Conservation (phyloP, 1,284 basidiomycete species). For the Boletus mariae region DNA sequence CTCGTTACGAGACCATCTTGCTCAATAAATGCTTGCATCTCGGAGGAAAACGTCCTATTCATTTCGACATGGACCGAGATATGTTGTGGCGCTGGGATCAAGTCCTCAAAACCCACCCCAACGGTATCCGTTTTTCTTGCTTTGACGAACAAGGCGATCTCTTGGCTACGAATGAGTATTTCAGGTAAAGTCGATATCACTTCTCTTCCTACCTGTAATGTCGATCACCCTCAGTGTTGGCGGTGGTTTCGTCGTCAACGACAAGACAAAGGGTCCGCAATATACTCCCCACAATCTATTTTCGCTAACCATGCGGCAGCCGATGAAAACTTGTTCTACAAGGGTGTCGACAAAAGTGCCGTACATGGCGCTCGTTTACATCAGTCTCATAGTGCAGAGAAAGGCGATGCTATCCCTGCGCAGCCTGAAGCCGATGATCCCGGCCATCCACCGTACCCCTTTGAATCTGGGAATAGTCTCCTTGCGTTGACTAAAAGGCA, state of each 20-base stretch:
- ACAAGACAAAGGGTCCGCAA: conserved; percentile 69
- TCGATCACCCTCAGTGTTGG: conserved; percentile 57
- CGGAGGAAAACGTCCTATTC: conserved; percentile 70
- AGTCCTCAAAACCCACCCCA: conserved; percentile 78
- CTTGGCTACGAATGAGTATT: conserved; percentile 94
- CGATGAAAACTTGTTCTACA: conserved; percentile 95
- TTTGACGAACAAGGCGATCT: conserved; percentile 81
- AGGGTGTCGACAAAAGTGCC: conserved; percentile 81
- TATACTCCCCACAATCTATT: background rate
- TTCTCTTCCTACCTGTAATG: background rate
- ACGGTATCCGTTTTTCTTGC: conserved; percentile 90
- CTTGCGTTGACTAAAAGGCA: conserved; percentile 77
- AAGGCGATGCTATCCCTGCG: conserved; percentile 16
- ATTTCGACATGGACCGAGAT: conserved; percentile 84
- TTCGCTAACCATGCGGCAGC: conserved; percentile 40
- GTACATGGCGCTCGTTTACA: conserved; percentile 79
- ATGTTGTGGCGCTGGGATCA: conserved; percentile 91
- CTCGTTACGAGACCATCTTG: conserved; percentile 70
- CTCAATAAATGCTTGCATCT: conserved; percentile 65
- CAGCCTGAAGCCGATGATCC: conserved; percentile 30
- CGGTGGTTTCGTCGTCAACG: conserved; percentile 89
- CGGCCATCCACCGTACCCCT: conserved; percentile 75
- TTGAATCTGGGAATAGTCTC: conserved; percentile 76
- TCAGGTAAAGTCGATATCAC: conserved; percentile 43
- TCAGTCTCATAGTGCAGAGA: conserved; percentile 52